These are phyloP conservation scores for Nicotiana tabacum DNA, from an alignment of 257 asterid genomes.

Conservation along the genomic window DNA sequence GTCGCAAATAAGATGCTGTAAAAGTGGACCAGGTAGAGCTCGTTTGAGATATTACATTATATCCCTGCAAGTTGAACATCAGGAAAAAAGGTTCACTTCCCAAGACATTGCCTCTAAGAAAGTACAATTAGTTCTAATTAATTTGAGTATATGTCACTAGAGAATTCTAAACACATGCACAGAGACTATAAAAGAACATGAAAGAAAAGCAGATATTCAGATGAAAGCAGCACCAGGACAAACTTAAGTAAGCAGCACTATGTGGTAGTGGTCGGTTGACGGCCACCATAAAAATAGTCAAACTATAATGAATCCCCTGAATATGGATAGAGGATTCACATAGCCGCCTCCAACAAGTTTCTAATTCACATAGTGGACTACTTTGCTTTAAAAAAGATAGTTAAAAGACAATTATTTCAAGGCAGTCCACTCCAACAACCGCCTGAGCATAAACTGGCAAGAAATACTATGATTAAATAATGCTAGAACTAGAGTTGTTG, in stretches of 20 bases:
- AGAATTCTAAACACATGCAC: neutral
- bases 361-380: too few relatives aligned
- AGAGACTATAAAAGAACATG: neutral
- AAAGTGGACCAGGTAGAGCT: conserved; percentile 33
- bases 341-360: too few relatives aligned
- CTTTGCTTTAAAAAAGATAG: too few relatives aligned
- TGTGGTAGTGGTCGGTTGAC: too few relatives aligned
- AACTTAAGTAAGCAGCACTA: neutral
- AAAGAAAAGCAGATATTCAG: neutral
- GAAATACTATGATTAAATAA: too few relatives aligned
- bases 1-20: conserved; percentile 23
- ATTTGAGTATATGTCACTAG: neutral
- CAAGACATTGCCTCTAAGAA: neutral
- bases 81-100: neutral
- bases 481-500: too few relatives aligned
- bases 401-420: too few relatives aligned
- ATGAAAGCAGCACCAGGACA: neutral
- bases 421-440: too few relatives aligned
- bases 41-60: conserved; percentile 35
- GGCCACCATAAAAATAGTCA: too few relatives aligned
- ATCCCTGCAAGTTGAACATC: conserved; percentile 45
- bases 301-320: too few relatives aligned
- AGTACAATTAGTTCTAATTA: neutral
- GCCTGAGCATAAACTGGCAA: too few relatives aligned
- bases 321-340: too few relatives aligned